Base-by-base conservation (phyloP, 495 filamentous ascomycete genomes). In the Endocarpon pusillum region DNA sequence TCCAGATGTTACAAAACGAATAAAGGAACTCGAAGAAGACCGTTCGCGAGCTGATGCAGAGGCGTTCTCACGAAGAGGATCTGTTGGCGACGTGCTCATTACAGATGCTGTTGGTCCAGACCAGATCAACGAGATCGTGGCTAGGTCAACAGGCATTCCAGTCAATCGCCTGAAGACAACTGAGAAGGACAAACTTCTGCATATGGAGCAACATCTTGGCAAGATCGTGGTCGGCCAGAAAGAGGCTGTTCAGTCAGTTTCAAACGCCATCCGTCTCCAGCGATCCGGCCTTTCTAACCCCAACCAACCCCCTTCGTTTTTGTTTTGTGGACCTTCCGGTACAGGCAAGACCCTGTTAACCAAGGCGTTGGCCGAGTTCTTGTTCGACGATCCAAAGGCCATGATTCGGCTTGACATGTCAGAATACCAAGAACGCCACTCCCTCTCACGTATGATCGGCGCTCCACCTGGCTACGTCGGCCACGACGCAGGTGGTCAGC, bases 361-460 rank as follows among this genome's bases (percentile, higher is more conserved):
- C 37, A 97, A 97, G 55, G 85, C 84, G 6, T 67, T 97, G 7
- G 89, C 89, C 28, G 89, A 97, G 53, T 97, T 97, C 64, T 67
- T 97, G 22, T 97, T 97, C 57, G 89, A 97, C 49, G 89, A 97
- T 47, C 66, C 89, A 11, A 94, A 94, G 64, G 61, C 85, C 12
- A 97, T 97, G 89, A 92, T 97, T 48, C 81, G 89, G 11, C 86
- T 97, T 62, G 89, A 97, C 57, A 97, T 97, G 89, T 96, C 89
- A 5, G 89, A 97, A 53, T 97, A 97, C 56, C 91, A 96, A 56
- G 89, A 97, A 56, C 80, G 86, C 7, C 89, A 97, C 57, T 82
- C 86, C 1, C 73, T 97, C 17, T 91, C 81, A 46, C 78, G 89
- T 38, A 93, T 97, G 79, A 97, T 97, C 44, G 89, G 89, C 47